A percentile compares a stretch with the other conserved stretches of the same genome.
phyloP scores from a whole-genome alignment of 2,329 filamentous ascomycete genomes.

The Aspergillus clavatus region DNA sequence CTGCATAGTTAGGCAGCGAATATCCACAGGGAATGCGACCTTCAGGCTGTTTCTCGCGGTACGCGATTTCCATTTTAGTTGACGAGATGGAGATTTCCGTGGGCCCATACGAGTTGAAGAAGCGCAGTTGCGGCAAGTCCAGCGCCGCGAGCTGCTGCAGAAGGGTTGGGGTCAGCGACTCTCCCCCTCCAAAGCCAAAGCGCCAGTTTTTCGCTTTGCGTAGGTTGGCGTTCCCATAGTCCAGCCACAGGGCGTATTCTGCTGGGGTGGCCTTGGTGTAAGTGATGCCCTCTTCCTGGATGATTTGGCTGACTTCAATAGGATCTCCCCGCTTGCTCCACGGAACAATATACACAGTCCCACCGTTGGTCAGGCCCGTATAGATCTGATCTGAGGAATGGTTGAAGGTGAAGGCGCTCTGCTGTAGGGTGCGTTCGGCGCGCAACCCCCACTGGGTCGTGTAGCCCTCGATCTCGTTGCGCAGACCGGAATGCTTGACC shows the following conservation, averaged over 20 bases:
- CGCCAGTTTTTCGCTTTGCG: slow-evolving; percentile 12
- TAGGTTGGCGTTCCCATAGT: slow-evolving; percentile 13
- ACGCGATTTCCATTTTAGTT: slow-evolving; percentile 13
- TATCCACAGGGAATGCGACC: slow-evolving; percentile 11
- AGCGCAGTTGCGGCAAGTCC: slow-evolving; percentile 10
- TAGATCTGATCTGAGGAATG: slow-evolving; percentile 17
- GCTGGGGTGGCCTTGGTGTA: slow-evolving; percentile 20
- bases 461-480: slow-evolving; percentile 20
- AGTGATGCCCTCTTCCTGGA: slow-evolving; percentile 13
- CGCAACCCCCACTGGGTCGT: slow-evolving; percentile 6
- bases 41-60: neutral
- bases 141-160: slow-evolving; percentile 9
- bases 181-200: slow-evolving; percentile 17
- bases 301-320: slow-evolving; percentile 13
- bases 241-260: slow-evolving; percentile 16
- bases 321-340: slow-evolving; percentile 16
- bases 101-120: slow-evolving; percentile 16
- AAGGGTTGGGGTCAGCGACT: slow-evolving; percentile 9
- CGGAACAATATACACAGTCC: slow-evolving; percentile 14
- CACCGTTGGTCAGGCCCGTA: slow-evolving; percentile 13
- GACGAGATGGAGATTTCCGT: slow-evolving; percentile 21
- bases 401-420: slow-evolving; percentile 15
- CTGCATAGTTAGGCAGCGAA: slow-evolving; percentile 34
- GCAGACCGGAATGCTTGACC: slow-evolving; percentile 16
- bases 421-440: slow-evolving; percentile 10